Evolutionary conservation across 164 flowering plant genomes (phyloP).

Genomic region (Saururus chinensis): DNA sequence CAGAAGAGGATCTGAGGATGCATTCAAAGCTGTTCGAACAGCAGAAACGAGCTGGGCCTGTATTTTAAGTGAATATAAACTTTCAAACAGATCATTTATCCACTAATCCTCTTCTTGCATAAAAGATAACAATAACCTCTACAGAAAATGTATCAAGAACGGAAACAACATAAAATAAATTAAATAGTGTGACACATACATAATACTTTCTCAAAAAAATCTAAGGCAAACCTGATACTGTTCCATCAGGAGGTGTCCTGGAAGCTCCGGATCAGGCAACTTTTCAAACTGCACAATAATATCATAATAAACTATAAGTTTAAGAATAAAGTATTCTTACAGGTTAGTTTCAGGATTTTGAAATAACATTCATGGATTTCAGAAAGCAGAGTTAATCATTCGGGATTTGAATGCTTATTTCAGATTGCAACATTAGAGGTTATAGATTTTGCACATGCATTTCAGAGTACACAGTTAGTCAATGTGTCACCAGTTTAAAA

Average conservation of each 20-base stretch:
- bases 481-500: no score
- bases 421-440: no score
- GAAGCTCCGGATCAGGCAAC: conserved; percentile 80
- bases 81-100: not conserved
- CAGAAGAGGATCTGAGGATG: conserved; percentile 74
- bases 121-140: not conserved
- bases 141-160: not conserved
- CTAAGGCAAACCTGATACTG: conserved; percentile 72
- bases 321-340: not conserved
- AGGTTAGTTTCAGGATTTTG: no score
- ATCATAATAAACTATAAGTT: not conserved
- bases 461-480: no score
- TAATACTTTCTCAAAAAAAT: not conserved
- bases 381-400: no score
- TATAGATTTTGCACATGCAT: no score
- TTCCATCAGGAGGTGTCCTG: conserved; percentile 85
- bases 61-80: conserved; percentile 4
- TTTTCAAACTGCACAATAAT: conserved; percentile 49
- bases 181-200: not conserved
- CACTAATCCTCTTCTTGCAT: not conserved
- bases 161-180: no score
- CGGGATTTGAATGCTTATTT: no score
- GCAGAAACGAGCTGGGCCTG: conserved; percentile 97
- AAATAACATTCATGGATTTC: no score
- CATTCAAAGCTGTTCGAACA: conserved; percentile 71